Percentiles rank a stretch among this genome's conserved stretches.
phyloP scores from a whole-genome alignment of 2,329 filamentous ascomycete species.

The Cylindrodendrum hubeiense region DNA sequence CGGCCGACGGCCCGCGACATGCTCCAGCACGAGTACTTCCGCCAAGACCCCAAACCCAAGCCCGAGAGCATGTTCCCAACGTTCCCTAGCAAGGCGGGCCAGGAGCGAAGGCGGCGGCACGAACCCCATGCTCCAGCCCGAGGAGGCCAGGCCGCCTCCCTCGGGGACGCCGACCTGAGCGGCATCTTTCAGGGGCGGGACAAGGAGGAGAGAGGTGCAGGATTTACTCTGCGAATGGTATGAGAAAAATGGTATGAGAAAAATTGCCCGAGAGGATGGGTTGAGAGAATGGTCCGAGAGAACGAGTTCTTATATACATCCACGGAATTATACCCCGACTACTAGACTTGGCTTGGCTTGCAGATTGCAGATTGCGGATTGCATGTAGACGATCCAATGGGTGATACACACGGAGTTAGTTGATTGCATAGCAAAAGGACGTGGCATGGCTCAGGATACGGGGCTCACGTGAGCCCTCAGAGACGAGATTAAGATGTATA shows the following conservation, averaged over 20 bases:
- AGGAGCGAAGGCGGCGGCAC: constrained; percentile 81
- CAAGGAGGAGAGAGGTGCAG: constrained; percentile 73
- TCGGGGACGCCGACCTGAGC: constrained; percentile 73
- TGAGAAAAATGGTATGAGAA: constrained; percentile 37
- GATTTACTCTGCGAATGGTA: constrained; percentile 74
- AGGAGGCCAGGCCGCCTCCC: constrained; percentile 75
- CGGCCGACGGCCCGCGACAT: constrained; percentile 81
- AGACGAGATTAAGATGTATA: constrained; percentile 41
- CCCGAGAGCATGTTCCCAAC: constrained; percentile 94
- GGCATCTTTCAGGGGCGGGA: constrained; percentile 78
- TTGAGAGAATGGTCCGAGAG: neutral
- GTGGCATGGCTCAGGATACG: constrained; percentile 14
- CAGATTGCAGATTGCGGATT: neutral
- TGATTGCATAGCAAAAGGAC: neutral
- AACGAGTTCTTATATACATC: neutral
- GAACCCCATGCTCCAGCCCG: constrained; percentile 86
- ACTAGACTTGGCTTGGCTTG: neutral
- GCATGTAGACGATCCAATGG: neutral
- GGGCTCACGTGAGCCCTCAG: constrained; percentile 15
- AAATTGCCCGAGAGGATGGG: too few species aligned
- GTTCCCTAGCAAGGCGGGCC: constrained; percentile 93
- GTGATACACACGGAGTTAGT: neutral
- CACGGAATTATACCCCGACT: neutral
- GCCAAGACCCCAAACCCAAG: constrained; percentile 90
- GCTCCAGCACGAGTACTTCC: constrained; percentile 86